Percentiles rank a stretch among this genome's conserved stretches.
These are phyloP conservation scores for Diaporthe destruens DNA, from an alignment of 2,329 filamentous ascomycete species.

Conservation along the genomic window DNA sequence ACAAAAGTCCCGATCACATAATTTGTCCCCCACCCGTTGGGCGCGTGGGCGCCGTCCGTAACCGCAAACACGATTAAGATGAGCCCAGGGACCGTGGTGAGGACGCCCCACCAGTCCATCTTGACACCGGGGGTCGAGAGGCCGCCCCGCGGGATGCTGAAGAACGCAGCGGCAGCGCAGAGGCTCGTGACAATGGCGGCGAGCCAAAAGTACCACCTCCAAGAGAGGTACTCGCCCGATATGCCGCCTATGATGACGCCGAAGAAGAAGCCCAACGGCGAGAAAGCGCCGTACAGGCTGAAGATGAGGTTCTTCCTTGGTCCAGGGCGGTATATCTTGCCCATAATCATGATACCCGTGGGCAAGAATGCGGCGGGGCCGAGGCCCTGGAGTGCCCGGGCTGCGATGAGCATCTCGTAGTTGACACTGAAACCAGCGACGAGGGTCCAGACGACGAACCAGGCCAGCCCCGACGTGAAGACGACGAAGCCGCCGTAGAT, in stretches of 20 bases:
- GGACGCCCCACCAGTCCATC: constrained; percentile 79
- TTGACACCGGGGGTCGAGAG: constrained; percentile 45
- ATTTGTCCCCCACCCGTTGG: constrained; percentile 77
- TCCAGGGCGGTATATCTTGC: constrained; percentile 76
- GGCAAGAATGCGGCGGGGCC: constrained; percentile 80
- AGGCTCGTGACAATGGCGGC: constrained; percentile 61
- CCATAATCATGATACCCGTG: constrained; percentile 76
- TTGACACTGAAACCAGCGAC: constrained; percentile 77
- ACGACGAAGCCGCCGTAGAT: constrained; percentile 72
- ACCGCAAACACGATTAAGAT: constrained; percentile 81
- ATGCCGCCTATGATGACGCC: constrained; percentile 78
- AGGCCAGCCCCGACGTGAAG: constrained; percentile 70
- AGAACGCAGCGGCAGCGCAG: constrained; percentile 58
- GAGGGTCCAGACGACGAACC: constrained; percentile 78
- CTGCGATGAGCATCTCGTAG: constrained; percentile 78
- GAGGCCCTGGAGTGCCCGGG: constrained; percentile 80
- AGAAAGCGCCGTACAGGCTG: constrained; percentile 69
- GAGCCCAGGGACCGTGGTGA: constrained; percentile 73
- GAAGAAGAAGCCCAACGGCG: constrained; percentile 69
- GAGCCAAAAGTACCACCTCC: constrained; percentile 80
- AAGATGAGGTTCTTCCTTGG: constrained; percentile 78
- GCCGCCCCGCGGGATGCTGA: constrained; percentile 55
- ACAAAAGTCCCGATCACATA: constrained; percentile 77
- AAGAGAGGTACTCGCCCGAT: constrained; percentile 69
- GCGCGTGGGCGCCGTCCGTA: constrained; percentile 78